These are phyloP conservation scores for Kokia cookei DNA, from an alignment of 441 rosid genomes.

Conservation along the genomic window DNA sequence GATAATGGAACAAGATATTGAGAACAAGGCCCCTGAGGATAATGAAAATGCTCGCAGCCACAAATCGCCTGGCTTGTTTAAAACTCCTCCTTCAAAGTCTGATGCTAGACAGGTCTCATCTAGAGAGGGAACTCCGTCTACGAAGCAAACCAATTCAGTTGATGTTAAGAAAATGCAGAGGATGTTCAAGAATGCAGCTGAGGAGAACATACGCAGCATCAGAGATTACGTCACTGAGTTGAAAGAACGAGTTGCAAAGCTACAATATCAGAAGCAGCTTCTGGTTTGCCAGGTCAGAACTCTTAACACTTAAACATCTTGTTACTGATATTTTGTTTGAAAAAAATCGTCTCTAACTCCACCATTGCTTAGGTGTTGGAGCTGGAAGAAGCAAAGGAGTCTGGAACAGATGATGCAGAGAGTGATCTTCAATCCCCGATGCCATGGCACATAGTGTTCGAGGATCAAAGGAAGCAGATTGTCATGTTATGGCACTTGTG, in stretches of 20 bases:
- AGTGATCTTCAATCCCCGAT: conserved; percentile 41
- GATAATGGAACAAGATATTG: conserved; percentile 44
- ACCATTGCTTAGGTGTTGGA: conserved; percentile 56
- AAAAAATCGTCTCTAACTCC: neutral
- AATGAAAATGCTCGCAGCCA: conserved; percentile 21
- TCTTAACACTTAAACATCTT: neutral
- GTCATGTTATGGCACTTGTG: conserved; percentile 95
- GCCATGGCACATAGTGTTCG: conserved; percentile 66
- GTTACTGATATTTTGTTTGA: neutral
- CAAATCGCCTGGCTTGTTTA: conserved; percentile 19
- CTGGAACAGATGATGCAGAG: conserved; percentile 28
- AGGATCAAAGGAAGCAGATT: conserved; percentile 80
- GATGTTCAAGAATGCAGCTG: conserved; percentile 91
- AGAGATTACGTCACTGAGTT: conserved; percentile 78
- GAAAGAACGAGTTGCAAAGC: conserved; percentile 91
- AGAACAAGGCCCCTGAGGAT: conserved; percentile 65
- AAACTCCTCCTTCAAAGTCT: conserved; percentile 36
- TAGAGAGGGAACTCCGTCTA: conserved; percentile 56
- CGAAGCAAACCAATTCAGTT: conserved; percentile 57
- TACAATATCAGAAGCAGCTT: conserved; percentile 95
- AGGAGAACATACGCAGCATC: conserved; percentile 79
- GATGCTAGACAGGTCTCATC: conserved; percentile 31
- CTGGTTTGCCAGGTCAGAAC: conserved; percentile 81
- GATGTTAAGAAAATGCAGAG: conserved; percentile 78
- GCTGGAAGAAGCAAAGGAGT: conserved; percentile 66